phyloP scores from a whole-genome alignment of 192 early-diverging fungal genomes.

The Podila verticillata region DNA sequence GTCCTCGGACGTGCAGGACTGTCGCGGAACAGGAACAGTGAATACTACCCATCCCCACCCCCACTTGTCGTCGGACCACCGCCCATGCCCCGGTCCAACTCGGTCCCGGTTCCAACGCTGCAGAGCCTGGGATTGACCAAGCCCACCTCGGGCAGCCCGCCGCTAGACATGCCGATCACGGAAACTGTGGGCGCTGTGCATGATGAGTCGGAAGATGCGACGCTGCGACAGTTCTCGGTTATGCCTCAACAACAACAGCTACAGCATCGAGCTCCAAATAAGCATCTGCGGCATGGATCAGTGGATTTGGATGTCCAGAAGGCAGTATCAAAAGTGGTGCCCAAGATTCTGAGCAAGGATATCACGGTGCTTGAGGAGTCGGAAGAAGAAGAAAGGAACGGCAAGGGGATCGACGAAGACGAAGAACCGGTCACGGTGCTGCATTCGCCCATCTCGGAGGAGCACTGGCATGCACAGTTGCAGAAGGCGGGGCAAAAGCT shows the following conservation, averaged over 20 bases:
- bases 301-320: neutral
- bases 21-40: slow-evolving; percentile 32
- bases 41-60: slow-evolving; percentile 19
- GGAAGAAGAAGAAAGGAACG: neutral
- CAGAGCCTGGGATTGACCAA: slow-evolving; percentile 23
- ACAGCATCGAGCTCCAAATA: neutral
- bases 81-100: slow-evolving; percentile 32
- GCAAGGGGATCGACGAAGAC: neutral
- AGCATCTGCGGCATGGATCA: neutral
- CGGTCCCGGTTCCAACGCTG: slow-evolving; percentile 22
- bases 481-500: slow-evolving; percentile 34
- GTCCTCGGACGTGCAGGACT: neutral
- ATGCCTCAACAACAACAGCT: slow-evolving; percentile 13
- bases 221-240: slow-evolving; percentile 39
- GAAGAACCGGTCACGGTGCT: slow-evolving; percentile 38
- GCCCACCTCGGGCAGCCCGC: neutral
- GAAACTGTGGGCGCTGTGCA: slow-evolving; percentile 9
- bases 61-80: neutral
- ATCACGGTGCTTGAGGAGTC: neutral
- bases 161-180: slow-evolving; percentile 2
- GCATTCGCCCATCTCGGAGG: slow-evolving; percentile 33
- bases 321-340: neutral
- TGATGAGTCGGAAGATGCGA: slow-evolving; percentile 57
- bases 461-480: slow-evolving; percentile 31
- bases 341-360: neutral